A percentile compares a stretch with the other conserved stretches of the same genome.
Conservation (phyloP, 2,329 filamentous ascomycete species). For the Annulohypoxylon truncatum region DNA sequence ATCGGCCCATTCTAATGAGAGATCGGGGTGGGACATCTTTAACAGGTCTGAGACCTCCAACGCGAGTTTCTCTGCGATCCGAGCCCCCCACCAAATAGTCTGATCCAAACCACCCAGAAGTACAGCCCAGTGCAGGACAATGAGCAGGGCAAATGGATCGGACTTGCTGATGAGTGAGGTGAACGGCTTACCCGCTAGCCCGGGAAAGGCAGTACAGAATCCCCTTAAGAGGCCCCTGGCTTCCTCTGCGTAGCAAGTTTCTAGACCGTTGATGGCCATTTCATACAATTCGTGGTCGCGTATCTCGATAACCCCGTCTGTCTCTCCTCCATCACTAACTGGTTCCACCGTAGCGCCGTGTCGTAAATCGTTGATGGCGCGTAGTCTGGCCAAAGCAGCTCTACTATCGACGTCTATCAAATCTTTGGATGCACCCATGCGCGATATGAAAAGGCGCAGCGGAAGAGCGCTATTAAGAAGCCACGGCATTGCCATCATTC, state of each 20-base stretch:
- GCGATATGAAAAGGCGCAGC: slow-evolving; percentile 41
- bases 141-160: slow-evolving; percentile 53
- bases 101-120: slow-evolving; percentile 46
- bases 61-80: slow-evolving; percentile 41
- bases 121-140: slow-evolving; percentile 55
- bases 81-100: slow-evolving; percentile 44
- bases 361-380: slow-evolving; percentile 40
- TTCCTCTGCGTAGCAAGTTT: slow-evolving; percentile 52
- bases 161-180: slow-evolving; percentile 45
- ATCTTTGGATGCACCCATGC: slow-evolving; percentile 39
- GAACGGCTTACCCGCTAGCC: slow-evolving; percentile 49
- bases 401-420: slow-evolving; percentile 38
- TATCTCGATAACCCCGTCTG: not conserved
- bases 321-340: not conserved
- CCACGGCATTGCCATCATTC: slow-evolving; percentile 41
- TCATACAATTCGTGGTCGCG: slow-evolving; percentile 37
- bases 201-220: slow-evolving; percentile 50
- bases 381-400: slow-evolving; percentile 41
- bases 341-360: slow-evolving; percentile 3
- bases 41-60: slow-evolving; percentile 46
- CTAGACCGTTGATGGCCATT: slow-evolving; percentile 44
- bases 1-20: slow-evolving; percentile 43
- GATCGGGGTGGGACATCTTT: slow-evolving; percentile 27
- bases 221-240: slow-evolving; percentile 48
- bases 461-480: slow-evolving; percentile 45